Evolutionary conservation across 2,329 filamentous ascomycete genomes (phyloP).

Genomic region (Aspergillus clavatus): DNA sequence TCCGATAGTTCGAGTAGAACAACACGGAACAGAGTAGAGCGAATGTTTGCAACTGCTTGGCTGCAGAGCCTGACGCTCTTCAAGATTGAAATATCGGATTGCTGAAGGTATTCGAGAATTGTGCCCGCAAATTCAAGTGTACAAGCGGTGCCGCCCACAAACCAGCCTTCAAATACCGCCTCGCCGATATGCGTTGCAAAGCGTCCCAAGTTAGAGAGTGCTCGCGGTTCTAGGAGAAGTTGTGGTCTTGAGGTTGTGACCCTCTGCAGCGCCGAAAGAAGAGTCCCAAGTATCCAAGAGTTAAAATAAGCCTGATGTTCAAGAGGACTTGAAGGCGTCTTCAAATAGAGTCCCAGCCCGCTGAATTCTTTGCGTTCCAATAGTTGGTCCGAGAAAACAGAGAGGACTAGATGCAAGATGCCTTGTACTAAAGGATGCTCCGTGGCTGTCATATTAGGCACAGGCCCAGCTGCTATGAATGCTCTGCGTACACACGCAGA

Average conservation of each 20-base stretch:
- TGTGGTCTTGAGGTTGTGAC: constrained; percentile 67
- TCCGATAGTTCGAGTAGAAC: constrained; percentile 79
- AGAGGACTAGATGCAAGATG: constrained; percentile 70
- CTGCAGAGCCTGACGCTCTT: constrained; percentile 91
- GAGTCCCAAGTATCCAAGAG: constrained; percentile 75
- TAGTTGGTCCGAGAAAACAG: constrained; percentile 80
- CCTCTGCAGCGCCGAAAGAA: constrained; percentile 65
- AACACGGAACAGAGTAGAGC: constrained; percentile 71
- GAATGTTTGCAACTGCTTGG: constrained; percentile 72
- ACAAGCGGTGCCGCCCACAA: constrained; percentile 77
- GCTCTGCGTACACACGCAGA: constrained; percentile 60
- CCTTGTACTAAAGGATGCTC: constrained; percentile 70
- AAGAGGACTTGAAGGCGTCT: constrained; percentile 85
- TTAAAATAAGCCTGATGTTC: constrained; percentile 96
- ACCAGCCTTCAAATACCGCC: constrained; percentile 93
- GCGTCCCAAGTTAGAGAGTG: constrained; percentile 80
- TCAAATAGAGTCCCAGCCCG: constrained; percentile 78
- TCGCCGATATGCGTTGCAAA: constrained; percentile 79
- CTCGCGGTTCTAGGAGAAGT: constrained; percentile 70
- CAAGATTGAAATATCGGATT: constrained; percentile 70
- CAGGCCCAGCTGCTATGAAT: constrained; percentile 46
- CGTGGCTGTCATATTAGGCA: constrained; percentile 40
- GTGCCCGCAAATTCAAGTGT: constrained; percentile 82
- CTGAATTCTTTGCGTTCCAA: constrained; percentile 84
- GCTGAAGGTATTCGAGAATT: constrained; percentile 81